Evolutionary conservation across 2,329 filamentous ascomycete genomes (phyloP).

Genomic region (Aspergillus amoenus): DNA sequence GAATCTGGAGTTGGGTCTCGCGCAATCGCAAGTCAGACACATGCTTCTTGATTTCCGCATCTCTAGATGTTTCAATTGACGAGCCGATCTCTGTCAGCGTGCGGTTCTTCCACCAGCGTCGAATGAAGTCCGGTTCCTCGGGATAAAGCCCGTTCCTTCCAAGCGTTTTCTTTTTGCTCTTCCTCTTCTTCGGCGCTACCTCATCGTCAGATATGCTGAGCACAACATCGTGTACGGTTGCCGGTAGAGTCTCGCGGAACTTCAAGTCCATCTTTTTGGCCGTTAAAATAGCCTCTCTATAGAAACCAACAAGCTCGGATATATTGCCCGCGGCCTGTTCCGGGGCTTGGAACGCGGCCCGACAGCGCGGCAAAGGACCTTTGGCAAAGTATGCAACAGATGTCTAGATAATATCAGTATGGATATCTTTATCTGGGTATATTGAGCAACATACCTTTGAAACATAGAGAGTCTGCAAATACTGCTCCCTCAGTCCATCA

Average conservation of each 20-base stretch:
- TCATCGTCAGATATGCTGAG: conserved; percentile 40
- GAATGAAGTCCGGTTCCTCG: conserved; percentile 43
- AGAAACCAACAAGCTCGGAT: conserved; percentile 36
- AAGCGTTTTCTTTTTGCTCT: conserved; percentile 41
- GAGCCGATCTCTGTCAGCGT: conserved; percentile 28
- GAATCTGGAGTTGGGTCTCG: conserved; percentile 50
- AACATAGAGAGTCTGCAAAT: conserved; percentile 44
- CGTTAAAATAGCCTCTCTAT: conserved; percentile 43
- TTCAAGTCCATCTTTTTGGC: conserved; percentile 50
- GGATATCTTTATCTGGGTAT: neutral
- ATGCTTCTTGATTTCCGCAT: conserved; percentile 40
- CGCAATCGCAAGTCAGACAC: conserved; percentile 46
- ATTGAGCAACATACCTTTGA: conserved; percentile 37
- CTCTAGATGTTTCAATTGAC: conserved; percentile 29
- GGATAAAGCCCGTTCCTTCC: conserved; percentile 50
- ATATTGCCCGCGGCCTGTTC: conserved; percentile 23
- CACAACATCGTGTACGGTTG: conserved; percentile 38
- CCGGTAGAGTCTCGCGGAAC: conserved; percentile 46
- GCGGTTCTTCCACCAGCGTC: conserved; percentile 48
- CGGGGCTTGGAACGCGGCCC: conserved; percentile 37
- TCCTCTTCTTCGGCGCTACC: conserved; percentile 27
- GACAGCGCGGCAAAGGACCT: conserved; percentile 48
- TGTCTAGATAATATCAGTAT: conserved; percentile 32
- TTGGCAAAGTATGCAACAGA: conserved; percentile 54
- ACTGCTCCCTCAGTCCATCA: conserved; percentile 39